Evolutionary conservation across 2,329 filamentous ascomycete species (phyloP), one percentile per base, ranked within the genome.

Genomic region (Monosporascus sp.): DNA sequence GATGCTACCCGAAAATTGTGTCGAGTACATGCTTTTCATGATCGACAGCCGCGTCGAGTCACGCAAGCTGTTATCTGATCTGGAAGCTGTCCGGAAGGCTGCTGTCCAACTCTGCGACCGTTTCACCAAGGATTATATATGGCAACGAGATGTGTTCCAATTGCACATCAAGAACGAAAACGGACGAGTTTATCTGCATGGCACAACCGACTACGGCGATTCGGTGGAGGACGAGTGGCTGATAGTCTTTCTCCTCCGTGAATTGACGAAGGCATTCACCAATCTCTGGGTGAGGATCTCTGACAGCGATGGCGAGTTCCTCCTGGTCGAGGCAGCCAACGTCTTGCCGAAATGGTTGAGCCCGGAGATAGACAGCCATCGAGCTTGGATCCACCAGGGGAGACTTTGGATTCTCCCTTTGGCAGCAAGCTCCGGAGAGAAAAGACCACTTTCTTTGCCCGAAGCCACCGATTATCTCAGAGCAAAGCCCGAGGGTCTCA

Each of bases 151-250:
- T 51, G 74, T 78, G 0, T 92, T 99, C 58, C 79, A 78, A n/a
- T 73, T 96, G 6, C 81, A 87, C 19, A 77, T 77, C 63, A 87
- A 77, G 71, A 87, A 72, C 51, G 73, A 76, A 22, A 70, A 76
- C 63, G 84, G 78, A 1, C 65, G 83, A 8, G 66, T 76, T n/a
- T 85, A 86, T 58, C 79, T 99, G 6, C 81, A 84, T 58, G 93
- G 93, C 20, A 77, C 78, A 50, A 94, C 91, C 1, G 89, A 93
- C 67, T 97, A 91, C 64, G 92, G 93, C 8, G 95, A 99, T 70
- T 94, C 91, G 0, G 86, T 97, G 4, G 93, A 96, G 65, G 94
- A 99, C 63, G 95, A 99, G 74, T 99, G 94, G 95, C 81, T 97
- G 6, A 86, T 97, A 55, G 92, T 97, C 20, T 96, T 92, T 72